phyloP scores from a whole-genome alignment of 805 yeast species.

The Metschnikowia anglica region DNA sequence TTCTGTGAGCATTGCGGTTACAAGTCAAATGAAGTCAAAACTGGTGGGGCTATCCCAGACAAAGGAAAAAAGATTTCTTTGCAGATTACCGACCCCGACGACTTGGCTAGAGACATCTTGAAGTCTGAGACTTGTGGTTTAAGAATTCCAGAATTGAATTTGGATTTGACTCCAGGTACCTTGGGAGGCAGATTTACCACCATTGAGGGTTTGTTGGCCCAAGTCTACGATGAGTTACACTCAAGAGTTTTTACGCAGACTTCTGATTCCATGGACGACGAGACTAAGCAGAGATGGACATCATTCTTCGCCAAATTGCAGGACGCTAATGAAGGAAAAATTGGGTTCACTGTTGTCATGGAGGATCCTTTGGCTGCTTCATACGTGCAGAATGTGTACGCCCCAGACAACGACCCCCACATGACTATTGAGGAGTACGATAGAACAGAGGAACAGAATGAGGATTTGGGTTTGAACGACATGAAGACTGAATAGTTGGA shows the following conservation, averaged over 20 bases:
- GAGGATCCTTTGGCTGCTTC: conserved; percentile 95
- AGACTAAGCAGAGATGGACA: conserved; percentile 78
- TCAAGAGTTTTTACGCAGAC: conserved; percentile 80
- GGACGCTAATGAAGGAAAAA: conserved; percentile 77
- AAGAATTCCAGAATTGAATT: conserved; percentile 78
- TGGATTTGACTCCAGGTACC: conserved; percentile 94
- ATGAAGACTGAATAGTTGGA: conserved; percentile 34
- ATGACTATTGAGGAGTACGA: conserved; percentile 89
- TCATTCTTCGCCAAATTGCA: conserved; percentile 70
- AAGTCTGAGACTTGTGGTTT: conserved; percentile 93
- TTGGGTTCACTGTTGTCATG: conserved; percentile 81
- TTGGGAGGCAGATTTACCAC: conserved; percentile 98
- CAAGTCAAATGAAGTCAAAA: conserved; percentile 95
- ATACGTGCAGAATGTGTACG: conserved; percentile 96
- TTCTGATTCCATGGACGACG: conserved; percentile 87
- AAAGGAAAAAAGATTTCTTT: conserved; percentile 75
- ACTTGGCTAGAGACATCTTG: conserved; percentile 88
- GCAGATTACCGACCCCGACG: conserved; percentile 83
- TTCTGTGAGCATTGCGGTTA: conserved; percentile 91
- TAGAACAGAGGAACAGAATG: conserved; percentile 86
- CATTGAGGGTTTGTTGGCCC: conserved; percentile 85
- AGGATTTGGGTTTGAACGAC: conserved; percentile 78
- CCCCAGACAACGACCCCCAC: conserved; percentile 97
- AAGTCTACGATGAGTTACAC: conserved; percentile 87
- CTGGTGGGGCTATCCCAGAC: conserved; percentile 94